phyloP scores from a whole-genome alignment of 1,284 basidiomycete species.

The Meripilus lineatus region DNA sequence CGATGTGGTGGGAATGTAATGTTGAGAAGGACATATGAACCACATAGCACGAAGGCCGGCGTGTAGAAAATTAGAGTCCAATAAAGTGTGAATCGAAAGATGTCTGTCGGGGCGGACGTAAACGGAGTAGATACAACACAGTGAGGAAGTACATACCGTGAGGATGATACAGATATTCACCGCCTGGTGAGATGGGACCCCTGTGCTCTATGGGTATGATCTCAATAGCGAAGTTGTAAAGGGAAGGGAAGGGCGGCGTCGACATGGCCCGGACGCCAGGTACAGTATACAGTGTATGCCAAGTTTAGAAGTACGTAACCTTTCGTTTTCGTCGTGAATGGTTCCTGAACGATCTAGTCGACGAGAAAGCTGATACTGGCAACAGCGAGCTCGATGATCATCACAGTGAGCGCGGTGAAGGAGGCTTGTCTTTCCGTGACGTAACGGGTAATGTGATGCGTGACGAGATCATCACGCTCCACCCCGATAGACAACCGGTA shows the following conservation, averaged over 20 bases:
- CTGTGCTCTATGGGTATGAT: conserved; percentile 37
- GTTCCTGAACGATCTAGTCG: no score
- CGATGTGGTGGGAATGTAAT: conserved; percentile 47
- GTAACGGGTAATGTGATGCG: conserved; percentile 73
- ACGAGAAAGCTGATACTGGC: conserved; percentile 43
- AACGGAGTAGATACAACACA: not conserved
- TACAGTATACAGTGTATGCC: no score
- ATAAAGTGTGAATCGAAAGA: conserved; percentile 81
- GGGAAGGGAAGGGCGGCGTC: conserved; percentile 39
- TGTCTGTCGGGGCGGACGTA: conserved; percentile 53
- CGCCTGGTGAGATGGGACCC: conserved; percentile 27
- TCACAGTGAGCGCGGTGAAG: no score
- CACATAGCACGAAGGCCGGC: conserved; percentile 66
- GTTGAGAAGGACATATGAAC: conserved; percentile 68
- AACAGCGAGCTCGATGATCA: no score
- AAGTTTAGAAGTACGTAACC: no score
- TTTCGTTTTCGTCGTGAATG: no score
- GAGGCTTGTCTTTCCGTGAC: no score
- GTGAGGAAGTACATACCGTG: conserved; percentile 30
- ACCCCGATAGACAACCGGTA: no score
- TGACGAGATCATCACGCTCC: conserved; percentile 94
- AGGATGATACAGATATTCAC: conserved; percentile 27
- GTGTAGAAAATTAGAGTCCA: conserved; percentile 79
- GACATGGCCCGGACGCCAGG: no score
- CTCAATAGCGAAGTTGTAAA: conserved; percentile 41